Base-by-base conservation (phyloP, 176 grass and related monocot species). In the Phragmites australis region DNA sequence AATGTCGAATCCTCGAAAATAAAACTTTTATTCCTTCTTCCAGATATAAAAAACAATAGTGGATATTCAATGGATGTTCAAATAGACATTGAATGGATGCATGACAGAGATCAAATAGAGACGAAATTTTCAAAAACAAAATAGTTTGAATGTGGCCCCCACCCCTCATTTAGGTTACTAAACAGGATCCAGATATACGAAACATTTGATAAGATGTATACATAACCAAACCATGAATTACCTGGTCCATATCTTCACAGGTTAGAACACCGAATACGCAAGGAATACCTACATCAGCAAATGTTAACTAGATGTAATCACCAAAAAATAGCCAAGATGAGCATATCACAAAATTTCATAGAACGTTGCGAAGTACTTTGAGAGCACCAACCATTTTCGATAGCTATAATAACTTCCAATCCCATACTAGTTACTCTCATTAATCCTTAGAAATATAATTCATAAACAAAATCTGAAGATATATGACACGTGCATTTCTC, bases 181-280 rank as follows among this genome's bases (percentile, higher is more conserved):
- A 74, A 62, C 37, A 81, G 1, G 60, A 45, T 68, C 3, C 29
- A 68, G 8, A 47, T 9, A 19, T 32, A 40, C 13, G 7, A 8
- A 54, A 40, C 0, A 69, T 63, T 63, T 31, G 5, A 57, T 29
- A 85, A 76, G 16, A 46, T 21, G 55, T n/a, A 58, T 51, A 88
- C n/a, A 47, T 56, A 63, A 76, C 0, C 4, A 13, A 70, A 71
- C 25, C 29, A 77, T 69, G 1, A 77, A 78, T 75, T 89, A 94
- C 96, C 96, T 99, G 96, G 16, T 99, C 96, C 96, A 99, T 99
- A 76, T 99, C 93, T 90, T 99, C 96, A 66, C 96, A 99, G 10
- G 96, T 99, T 66, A 99, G 72, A 78, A 99, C 92, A 89, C 90
- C 96, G 82, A 99, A 99, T 83, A 99, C 61, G 27, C 96, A 99